Percentiles rank a stretch among this genome's conserved stretches.
phyloP scores from a whole-genome alignment of 1,284 basidiomycete species.

The Clitocybe nebularis region DNA sequence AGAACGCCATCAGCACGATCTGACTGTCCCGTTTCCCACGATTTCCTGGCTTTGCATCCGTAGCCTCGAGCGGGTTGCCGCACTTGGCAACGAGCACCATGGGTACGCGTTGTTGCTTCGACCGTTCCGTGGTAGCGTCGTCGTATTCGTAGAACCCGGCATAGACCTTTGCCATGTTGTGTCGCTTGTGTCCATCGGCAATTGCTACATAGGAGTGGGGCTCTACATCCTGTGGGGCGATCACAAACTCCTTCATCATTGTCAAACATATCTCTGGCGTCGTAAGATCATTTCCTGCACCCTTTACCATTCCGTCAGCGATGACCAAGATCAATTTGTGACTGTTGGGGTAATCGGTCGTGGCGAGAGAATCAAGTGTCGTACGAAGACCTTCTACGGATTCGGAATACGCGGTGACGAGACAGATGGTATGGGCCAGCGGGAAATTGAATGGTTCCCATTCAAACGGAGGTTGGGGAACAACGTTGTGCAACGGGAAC shows the following conservation, averaged over 20 bases:
- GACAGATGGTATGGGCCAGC: constrained; percentile 89
- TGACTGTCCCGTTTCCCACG: constrained; percentile 98
- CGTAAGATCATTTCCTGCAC: constrained; percentile 80
- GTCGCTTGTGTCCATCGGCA: constrained; percentile 97
- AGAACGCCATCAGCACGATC: constrained; percentile 96
- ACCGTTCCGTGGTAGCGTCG: constrained; percentile 84
- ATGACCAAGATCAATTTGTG: constrained; percentile 97
- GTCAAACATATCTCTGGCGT: constrained; percentile 93
- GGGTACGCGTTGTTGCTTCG: constrained; percentile 96
- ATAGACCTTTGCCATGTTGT: constrained; percentile 99
- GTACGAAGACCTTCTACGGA: constrained; percentile 95
- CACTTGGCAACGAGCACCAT: constrained; percentile 93
- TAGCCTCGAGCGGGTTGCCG: constrained; percentile 87
- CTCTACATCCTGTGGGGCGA: constrained; percentile 85
- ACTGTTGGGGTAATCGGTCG: constrained; percentile 97
- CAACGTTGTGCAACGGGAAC: constrained; percentile 87
- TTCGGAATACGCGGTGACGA: constrained; percentile 98
- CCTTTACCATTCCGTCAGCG: constrained; percentile 98
- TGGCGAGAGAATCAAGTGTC: constrained; percentile 95
- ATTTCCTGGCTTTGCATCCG: constrained; percentile 94
- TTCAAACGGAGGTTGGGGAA: constrained; percentile 89
- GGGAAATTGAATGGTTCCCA: constrained; percentile 97
- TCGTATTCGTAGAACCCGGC: constrained; percentile 98
- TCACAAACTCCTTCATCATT: constrained; percentile 97
- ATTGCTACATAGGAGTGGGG: constrained; percentile 97